Base-by-base conservation (phyloP, 768 basidiomycete genomes). In the Hemileccinum impolitum region DNA sequence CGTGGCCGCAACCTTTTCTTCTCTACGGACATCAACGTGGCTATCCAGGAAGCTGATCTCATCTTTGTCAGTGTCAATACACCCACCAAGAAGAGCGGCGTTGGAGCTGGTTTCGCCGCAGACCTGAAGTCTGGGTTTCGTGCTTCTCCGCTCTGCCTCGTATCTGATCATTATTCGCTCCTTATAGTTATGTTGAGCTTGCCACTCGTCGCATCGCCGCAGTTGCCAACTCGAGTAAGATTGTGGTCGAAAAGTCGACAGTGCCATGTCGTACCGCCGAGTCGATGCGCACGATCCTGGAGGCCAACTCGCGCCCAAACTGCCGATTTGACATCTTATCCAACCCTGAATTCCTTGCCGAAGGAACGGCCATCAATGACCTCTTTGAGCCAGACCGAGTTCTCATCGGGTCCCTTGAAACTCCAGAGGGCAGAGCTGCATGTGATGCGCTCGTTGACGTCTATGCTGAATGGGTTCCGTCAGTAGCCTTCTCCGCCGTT, bases 31-130 rank as follows among this genome's bases (percentile, higher is more conserved):
- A 90, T 98, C 55, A 91, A 96, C 70, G 85, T 85, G 67, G 93
- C 78, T 51, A 96, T 99, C 65, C 79, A 74, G 55, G 94, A 95
- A 71, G 95, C 96, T 30, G 94, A 99, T 66, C 84, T 98, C 56
- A 95, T 98, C 72, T 98, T 98, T 67, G 95, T 98, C 65, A 90
- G 87, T 49, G 95, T 98, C 61, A 98, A 98, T 74, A 98, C 96
- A 9, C 96, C 96, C 17, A 99, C 96, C 47, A 99, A 99, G 80
- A 97, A 96, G 80, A 81, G 79, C 42, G 95, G 95, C 70, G 88
- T 99, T 42, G 96, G 96, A 62, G 94, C 94, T 53, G 96, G 96
- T 50, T 96, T 89, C 71, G 95, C 95, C 51, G 96, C 96, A 52
- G 96, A 99, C 74, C 84, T 99, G 65, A 96, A 96, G 95, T 97